A percentile compares a stretch with the other conserved stretches of the same genome.
These are phyloP conservation scores for Podaxis sp. DNA, from an alignment of 768 basidiomycete species.

Conservation along the genomic window DNA sequence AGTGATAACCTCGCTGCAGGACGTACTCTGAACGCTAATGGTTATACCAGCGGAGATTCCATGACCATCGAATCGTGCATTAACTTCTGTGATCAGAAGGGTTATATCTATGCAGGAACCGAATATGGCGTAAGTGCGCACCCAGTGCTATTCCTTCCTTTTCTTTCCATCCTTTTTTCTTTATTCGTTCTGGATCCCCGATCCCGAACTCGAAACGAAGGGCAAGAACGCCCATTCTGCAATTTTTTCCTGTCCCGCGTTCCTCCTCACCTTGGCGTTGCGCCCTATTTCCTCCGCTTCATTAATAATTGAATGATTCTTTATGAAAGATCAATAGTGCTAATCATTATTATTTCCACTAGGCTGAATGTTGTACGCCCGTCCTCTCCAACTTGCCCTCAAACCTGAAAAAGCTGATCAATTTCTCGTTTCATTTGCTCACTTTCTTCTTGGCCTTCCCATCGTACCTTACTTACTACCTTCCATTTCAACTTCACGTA, in stretches of 20 bases:
- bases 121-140: constrained; percentile 46
- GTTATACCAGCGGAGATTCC: constrained; percentile 40
- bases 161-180: not conserved
- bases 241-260: not conserved
- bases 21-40: constrained; percentile 56
- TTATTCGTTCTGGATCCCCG: not conserved
- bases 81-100: constrained; percentile 42
- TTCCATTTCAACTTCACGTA: not conserved
- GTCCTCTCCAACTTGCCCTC: constrained; percentile 4
- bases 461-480: not conserved
- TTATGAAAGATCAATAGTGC: not conserved
- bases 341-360: constrained; percentile 1
- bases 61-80: constrained; percentile 66
- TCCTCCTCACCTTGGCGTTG: constrained; percentile 19
- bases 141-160: not conserved
- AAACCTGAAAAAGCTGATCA: constrained; percentile 7
- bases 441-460: not conserved
- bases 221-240: not conserved
- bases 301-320: not conserved
- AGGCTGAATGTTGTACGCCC: constrained; percentile 33
- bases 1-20: constrained; percentile 53
- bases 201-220: not conserved
- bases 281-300: constrained; percentile 13
- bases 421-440: not conserved
- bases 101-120: constrained; percentile 66